Conservation (phyloP, 78 protist species). For the Dictyostelium capitatum region DNA sequence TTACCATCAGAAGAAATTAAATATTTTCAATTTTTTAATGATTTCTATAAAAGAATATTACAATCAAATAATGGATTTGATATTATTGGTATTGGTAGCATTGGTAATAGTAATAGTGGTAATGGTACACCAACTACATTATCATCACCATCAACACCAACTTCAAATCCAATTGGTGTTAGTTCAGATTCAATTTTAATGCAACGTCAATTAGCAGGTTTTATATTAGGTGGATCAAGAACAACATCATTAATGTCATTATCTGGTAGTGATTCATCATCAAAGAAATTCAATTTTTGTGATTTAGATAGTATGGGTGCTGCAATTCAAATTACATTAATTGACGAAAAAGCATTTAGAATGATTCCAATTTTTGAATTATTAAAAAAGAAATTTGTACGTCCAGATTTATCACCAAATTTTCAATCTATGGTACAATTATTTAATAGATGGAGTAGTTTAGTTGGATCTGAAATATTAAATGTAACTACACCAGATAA, state of each 20-base stretch:
- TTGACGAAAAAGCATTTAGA: constrained; percentile 59
- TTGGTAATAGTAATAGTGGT: neutral
- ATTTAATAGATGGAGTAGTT: constrained; percentile 76
- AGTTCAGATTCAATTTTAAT: neutral
- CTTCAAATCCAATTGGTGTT: neutral
- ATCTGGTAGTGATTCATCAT: neutral
- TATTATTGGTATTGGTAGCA: neutral
- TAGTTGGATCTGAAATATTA: constrained; percentile 68
- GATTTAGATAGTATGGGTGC: constrained; percentile 39
- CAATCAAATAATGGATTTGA: neutral
- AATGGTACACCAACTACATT: neutral
- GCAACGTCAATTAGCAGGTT: constrained; percentile 9
- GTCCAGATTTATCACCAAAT: constrained; percentile 39
- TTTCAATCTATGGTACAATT: constrained; percentile 50
- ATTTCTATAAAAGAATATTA: neutral
- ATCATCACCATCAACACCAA: neutral
- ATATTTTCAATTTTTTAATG: constrained; percentile 21
- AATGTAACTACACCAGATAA: neutral
- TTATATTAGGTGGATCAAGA: constrained; percentile 33
- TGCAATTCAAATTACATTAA: constrained; percentile 47
- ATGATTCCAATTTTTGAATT: constrained; percentile 24
- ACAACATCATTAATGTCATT: neutral
- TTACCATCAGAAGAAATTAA: constrained; percentile 12
- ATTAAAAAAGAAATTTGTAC: constrained; percentile 30
- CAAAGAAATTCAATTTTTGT: constrained; percentile 24